These are phyloP conservation scores for Leishmania aethiopica DNA, from an alignment of 208 protist species.

Conservation along the genomic window DNA sequence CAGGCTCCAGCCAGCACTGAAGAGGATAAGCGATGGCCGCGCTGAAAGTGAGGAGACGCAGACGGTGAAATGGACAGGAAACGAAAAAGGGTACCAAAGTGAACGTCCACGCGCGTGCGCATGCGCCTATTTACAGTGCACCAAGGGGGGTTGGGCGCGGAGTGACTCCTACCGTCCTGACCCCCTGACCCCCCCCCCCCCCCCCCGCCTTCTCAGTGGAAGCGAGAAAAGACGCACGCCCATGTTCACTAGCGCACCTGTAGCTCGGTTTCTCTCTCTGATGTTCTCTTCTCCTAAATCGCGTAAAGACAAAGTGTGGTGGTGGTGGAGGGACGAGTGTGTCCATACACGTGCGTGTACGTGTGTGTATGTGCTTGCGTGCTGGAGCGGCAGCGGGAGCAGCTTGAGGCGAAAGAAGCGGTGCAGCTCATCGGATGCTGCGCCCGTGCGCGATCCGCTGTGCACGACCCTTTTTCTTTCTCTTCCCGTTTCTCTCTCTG, in stretches of 20 bases:
- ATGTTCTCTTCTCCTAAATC: background rate
- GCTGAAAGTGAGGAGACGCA: background rate
- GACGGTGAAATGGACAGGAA: too few relatives aligned
- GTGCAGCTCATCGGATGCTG: background rate
- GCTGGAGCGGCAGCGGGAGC: background rate
- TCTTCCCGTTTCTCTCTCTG: background rate
- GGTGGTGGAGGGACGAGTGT: background rate
- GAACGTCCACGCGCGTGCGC: background rate
- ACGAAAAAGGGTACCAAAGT: background rate
- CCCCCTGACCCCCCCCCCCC: background rate
- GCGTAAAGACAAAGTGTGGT: background rate
- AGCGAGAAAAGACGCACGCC: background rate
- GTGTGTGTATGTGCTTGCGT: background rate
- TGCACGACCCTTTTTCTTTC: background rate
- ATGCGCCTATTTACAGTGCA: background rate
- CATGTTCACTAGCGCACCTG: background rate
- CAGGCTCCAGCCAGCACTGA: slow-evolving; percentile 10
- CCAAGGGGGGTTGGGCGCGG: background rate
- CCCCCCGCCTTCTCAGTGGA: background rate
- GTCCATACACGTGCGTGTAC: background rate
- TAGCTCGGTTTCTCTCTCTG: background rate
- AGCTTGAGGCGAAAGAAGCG: background rate
- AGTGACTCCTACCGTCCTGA: background rate
- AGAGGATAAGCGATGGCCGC: background rate
- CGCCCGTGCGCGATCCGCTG: background rate